Conservation (phyloP, 2,329 filamentous ascomycete species). For the Exophiala alcalophila region DNA sequence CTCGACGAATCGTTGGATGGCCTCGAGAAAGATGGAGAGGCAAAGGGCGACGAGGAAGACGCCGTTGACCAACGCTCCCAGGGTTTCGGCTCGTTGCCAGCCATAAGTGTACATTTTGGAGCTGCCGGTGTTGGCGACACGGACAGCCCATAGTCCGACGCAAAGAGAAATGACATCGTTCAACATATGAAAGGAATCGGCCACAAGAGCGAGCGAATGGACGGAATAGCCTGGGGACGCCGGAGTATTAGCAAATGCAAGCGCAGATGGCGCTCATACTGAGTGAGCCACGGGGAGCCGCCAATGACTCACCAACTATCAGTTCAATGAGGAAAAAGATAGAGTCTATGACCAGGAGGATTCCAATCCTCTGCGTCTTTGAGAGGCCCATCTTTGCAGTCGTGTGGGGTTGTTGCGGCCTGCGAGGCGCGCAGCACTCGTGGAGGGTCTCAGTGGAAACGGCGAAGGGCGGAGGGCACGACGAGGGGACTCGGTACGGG, state of each 20-base stretch:
- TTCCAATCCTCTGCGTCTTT: slow-evolving; percentile 86
- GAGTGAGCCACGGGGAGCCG: too few species aligned
- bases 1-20: slow-evolving; percentile 85
- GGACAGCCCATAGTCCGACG: slow-evolving; percentile 93
- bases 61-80: slow-evolving; percentile 94
- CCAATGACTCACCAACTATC: slow-evolving; percentile 63
- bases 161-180: slow-evolving; percentile 95
- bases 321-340: slow-evolving; percentile 90
- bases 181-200: slow-evolving; percentile 98
- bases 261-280: too few species aligned
- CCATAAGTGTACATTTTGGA: slow-evolving; percentile 96
- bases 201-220: slow-evolving; percentile 87
- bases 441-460: slow-evolving; percentile 23
- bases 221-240: slow-evolving; percentile 69
- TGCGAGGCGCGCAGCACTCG: slow-evolving; percentile 28
- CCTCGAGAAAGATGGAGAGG: slow-evolving; percentile 93
- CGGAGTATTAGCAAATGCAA: too few species aligned
- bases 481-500: slow-evolving; percentile 11
- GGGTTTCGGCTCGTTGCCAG: slow-evolving; percentile 94
- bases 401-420: slow-evolving; percentile 3
- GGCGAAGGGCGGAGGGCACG: slow-evolving; percentile 1
- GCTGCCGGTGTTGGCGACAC: slow-evolving; percentile 76
- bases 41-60: slow-evolving; percentile 96
- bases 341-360: slow-evolving; percentile 87
- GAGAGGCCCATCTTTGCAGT: slow-evolving; percentile 56